These are phyloP conservation scores for Dioscorea cayenensis DNA, from an alignment of 116 monocot genomes.

Conservation along the genomic window DNA sequence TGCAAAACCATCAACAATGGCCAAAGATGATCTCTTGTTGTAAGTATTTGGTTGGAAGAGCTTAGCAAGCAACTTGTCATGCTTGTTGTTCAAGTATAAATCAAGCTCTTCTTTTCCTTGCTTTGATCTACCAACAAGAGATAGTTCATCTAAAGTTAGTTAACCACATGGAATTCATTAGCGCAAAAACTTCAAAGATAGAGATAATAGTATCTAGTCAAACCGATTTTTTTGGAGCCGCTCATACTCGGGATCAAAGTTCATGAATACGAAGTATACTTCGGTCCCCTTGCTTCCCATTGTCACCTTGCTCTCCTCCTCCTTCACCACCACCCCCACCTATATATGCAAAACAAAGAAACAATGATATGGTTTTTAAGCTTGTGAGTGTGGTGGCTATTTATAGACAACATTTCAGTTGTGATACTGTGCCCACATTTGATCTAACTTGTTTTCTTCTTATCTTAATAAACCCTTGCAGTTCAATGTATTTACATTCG, in stretches of 20 bases:
- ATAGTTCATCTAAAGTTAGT: background rate
- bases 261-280: slow-evolving; percentile 89
- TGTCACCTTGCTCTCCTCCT: background rate
- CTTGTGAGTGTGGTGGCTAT: background rate
- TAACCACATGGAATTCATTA: background rate
- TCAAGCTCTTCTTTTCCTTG: slow-evolving; percentile 44
- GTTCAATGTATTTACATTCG: too few relatives aligned
- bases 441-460: too few relatives aligned
- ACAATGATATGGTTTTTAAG: too few relatives aligned
- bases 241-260: slow-evolving; percentile 76
- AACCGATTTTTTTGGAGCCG: slow-evolving; percentile 48
- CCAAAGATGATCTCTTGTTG: slow-evolving; percentile 63
- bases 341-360: background rate
- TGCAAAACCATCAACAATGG: slow-evolving; percentile 80
- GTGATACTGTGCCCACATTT: too few relatives aligned
- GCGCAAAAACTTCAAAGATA: background rate
- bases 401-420: background rate
- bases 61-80: slow-evolving; percentile 52
- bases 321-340: too few relatives aligned
- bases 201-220: background rate
- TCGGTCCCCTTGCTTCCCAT: slow-evolving; percentile 24
- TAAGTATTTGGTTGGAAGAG: slow-evolving; percentile 54
- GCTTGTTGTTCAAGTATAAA: slow-evolving; percentile 70
- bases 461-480: too few relatives aligned
- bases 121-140: slow-evolving; percentile 29